phyloP scores from a whole-genome alignment of 371 early-diverging fungal genomes.

The Furculomyces boomerangus region DNA sequence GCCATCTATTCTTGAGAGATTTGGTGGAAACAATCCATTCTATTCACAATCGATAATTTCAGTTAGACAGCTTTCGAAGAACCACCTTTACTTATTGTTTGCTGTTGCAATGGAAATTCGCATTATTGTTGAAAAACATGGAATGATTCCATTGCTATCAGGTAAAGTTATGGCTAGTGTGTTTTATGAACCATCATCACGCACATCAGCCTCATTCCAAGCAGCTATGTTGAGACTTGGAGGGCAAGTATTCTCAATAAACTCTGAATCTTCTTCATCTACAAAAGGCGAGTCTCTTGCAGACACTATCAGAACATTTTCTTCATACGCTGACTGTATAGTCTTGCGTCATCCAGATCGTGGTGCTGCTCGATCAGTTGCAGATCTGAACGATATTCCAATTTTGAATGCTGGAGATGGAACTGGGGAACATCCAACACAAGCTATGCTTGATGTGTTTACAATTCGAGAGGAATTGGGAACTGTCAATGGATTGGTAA shows the following conservation, averaged over 20 bases:
- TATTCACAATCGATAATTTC: constrained; percentile 76
- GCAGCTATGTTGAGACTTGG: constrained; percentile 90
- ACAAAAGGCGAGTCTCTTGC: constrained; percentile 88
- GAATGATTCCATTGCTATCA: constrained; percentile 56
- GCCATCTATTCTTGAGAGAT: constrained; percentile 41
- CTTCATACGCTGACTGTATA: constrained; percentile 78
- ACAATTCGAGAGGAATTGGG: constrained; percentile 86
- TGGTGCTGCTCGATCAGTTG: constrained; percentile 78
- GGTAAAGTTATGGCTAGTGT: constrained; percentile 86
- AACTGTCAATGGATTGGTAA: constrained; percentile 88
- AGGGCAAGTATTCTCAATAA: constrained; percentile 71
- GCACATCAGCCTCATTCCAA: constrained; percentile 83
- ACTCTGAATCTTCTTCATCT: constrained; percentile 65
- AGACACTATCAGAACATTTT: constrained; percentile 87
- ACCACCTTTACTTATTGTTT: constrained; percentile 83
- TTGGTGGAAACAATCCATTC: constrained; percentile 71
- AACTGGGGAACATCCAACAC: constrained; percentile 93
- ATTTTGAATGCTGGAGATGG: constrained; percentile 96
- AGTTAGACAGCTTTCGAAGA: constrained; percentile 74
- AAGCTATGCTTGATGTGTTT: constrained; percentile 90
- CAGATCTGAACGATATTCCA: constrained; percentile 40
- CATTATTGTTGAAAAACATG: constrained; percentile 73
- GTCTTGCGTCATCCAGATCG: constrained; percentile 86
- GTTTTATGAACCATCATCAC: constrained; percentile 92
- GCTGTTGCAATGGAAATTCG: constrained; percentile 96